These are phyloP conservation scores for Apiospora rasikravindrae DNA, from an alignment of 2,329 filamentous ascomycete species.

Conservation along the genomic window DNA sequence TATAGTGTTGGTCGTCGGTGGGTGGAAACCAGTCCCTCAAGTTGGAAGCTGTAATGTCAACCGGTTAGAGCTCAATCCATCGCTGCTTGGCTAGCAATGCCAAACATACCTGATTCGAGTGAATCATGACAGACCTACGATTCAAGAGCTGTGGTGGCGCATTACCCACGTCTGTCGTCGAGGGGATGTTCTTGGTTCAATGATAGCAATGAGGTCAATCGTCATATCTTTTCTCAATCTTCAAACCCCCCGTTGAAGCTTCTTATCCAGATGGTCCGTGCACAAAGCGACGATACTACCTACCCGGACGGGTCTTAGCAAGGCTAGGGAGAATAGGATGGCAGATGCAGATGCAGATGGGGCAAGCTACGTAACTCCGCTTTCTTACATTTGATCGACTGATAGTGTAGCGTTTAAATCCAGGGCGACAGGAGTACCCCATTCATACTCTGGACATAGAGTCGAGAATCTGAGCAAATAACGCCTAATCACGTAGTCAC, in stretches of 20 bases:
- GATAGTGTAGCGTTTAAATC: background rate
- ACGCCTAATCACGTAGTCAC: background rate
- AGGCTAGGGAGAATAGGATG: background rate
- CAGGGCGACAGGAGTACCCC: background rate
- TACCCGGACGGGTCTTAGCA: background rate
- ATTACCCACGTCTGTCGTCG: background rate
- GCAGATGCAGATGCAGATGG: conserved; percentile 8
- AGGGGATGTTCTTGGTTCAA: background rate
- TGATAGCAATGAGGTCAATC: background rate
- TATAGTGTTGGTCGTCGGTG: background rate
- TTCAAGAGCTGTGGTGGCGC: background rate
- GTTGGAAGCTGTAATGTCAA: background rate
- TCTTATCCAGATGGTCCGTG: conserved; percentile 7
- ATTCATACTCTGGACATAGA: background rate
- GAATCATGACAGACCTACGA: background rate
- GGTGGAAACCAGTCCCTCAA: conserved; percentile 9
- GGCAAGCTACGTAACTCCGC: background rate
- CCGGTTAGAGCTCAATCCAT: background rate
- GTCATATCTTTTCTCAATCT: background rate
- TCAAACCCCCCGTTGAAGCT: background rate
- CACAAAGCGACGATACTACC: background rate
- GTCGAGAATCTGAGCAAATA: background rate
- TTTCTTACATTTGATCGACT: conserved; percentile 15
- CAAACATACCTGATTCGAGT: background rate
- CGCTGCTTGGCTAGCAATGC: background rate